phyloP scores from a whole-genome alignment of 2,329 filamentous ascomycete species.

The Aspergillus luchuensis region DNA sequence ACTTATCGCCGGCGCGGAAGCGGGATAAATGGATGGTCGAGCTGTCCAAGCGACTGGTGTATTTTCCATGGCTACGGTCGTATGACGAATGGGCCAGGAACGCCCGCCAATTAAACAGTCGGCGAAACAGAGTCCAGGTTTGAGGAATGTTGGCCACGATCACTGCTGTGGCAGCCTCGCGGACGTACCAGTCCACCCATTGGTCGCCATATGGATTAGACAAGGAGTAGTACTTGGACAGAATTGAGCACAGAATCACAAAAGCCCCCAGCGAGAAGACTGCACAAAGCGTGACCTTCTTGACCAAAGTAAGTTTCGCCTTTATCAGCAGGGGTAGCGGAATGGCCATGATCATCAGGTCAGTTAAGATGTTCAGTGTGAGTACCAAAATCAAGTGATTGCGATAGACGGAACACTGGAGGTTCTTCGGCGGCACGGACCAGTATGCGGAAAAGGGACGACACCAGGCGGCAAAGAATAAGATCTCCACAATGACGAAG shows the following conservation, averaged over 20 bases:
- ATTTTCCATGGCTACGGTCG: constrained; percentile 12
- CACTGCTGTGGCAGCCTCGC: constrained; percentile 61
- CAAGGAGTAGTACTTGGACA: constrained; percentile 66
- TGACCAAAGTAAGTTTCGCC: constrained; percentile 42
- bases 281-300: constrained; percentile 57
- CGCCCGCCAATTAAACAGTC: constrained; percentile 43
- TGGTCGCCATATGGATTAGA: constrained; percentile 56
- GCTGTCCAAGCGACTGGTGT: constrained; percentile 11
- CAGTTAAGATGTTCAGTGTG: constrained; percentile 52
- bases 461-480: constrained; percentile 59
- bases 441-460: constrained; percentile 56
- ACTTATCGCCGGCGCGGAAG: constrained; percentile 14
- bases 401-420: constrained; percentile 51
- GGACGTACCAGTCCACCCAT: constrained; percentile 64
- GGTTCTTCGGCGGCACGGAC: constrained; percentile 49
- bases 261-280: constrained; percentile 61
- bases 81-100: constrained; percentile 30
- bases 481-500: constrained; percentile 53
- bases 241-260: constrained; percentile 58
- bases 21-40: constrained; percentile 18
- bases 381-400: constrained; percentile 53
- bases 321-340: constrained; percentile 50
- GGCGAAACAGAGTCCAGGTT: constrained; percentile 59
- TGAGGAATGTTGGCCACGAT: constrained; percentile 64
- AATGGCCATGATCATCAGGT: constrained; percentile 50